Evolutionary conservation across 2,329 filamentous ascomycete species (phyloP), one percentile per base, ranked within the genome.

Genomic region (Fusarium sp.): DNA sequence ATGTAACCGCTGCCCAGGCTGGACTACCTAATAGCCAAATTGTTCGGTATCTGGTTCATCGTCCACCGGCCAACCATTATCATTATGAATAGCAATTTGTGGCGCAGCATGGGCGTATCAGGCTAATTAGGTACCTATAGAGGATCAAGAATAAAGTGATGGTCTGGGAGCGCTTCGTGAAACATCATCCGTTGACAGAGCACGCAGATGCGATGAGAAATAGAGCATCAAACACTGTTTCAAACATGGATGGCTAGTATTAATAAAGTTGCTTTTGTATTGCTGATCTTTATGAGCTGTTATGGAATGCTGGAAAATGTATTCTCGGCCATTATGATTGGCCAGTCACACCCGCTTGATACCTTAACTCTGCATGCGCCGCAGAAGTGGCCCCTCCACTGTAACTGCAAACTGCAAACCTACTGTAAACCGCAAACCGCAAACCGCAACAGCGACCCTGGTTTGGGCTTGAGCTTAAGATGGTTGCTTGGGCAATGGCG

Each of bases 401-500:
- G 32, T 44, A 47, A 61, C 60, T 53, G 17, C 50, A 23, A 23
- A 23, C 23, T 23, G 23, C 23, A 23, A 23, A 23, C 23, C 23
- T 23, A 23, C 23, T 4, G n/a, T n/a, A n/a, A 3, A 20, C 20
- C 7, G 23, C 7, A 23, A 23, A 23, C 23, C 23, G 23, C 13
- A 33, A 45, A 58, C 60, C 56, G 17, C 50, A 30, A 30, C 27
- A 10, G 27, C 27, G 27, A 30, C 27, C 27, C 17, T 30, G 44
- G 58, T 54, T 62, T 58, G 52, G 43, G 33, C 43, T 58, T 56
- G 44, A 53, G 35, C 25, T 48, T 56, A 49, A 20, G 44, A 53
- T 52, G 63, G 70, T 73, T 73, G 71, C 71, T 73, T 73, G 63
- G 71, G 61, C 71, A 73, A 73, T 73, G 71, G 61, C 71, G 72